A percentile compares a stretch with the other conserved stretches of the same genome.
Evolutionary conservation across 805 yeast species (phyloP).

Genomic region (Cyberlindnera euphorbiiphila): DNA sequence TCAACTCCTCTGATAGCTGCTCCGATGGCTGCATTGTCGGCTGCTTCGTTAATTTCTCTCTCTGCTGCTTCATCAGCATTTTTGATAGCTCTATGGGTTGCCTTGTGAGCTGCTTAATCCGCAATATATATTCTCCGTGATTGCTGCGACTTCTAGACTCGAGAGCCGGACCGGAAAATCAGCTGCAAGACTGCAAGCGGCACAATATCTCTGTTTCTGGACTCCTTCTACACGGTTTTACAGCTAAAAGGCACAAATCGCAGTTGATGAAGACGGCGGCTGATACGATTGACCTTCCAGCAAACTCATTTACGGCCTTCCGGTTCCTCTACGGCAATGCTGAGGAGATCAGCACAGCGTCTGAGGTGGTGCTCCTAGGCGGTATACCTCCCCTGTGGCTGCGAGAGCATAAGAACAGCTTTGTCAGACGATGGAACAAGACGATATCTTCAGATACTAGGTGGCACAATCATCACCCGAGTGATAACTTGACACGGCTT

Average conservation of each 20-base stretch:
- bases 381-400: conserved; percentile 57
- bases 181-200: neutral
- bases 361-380: conserved; percentile 52
- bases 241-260: neutral
- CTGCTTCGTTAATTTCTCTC: no score
- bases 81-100: no score
- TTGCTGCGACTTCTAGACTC: no score
- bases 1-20: no score
- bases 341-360: conserved; percentile 41
- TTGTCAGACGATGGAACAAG: conserved; percentile 22
- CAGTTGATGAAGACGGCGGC: no score
- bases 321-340: conserved; percentile 52
- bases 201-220: neutral
- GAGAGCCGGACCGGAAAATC: no score
- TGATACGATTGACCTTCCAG: conserved; percentile 5
- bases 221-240: neutral
- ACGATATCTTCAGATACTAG: conserved; percentile 5
- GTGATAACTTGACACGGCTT: no score
- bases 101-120: no score
- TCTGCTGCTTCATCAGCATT: no score
- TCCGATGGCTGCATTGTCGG: no score
- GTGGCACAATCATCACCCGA: no score
- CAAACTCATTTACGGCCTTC: conserved; percentile 55
- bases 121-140: no score
- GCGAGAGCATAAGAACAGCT: conserved; percentile 31